Percentiles rank a stretch among this genome's conserved stretches.
Conservation (phyloP, 164 flowering plant genomes). For the Vitis labrusca region DNA sequence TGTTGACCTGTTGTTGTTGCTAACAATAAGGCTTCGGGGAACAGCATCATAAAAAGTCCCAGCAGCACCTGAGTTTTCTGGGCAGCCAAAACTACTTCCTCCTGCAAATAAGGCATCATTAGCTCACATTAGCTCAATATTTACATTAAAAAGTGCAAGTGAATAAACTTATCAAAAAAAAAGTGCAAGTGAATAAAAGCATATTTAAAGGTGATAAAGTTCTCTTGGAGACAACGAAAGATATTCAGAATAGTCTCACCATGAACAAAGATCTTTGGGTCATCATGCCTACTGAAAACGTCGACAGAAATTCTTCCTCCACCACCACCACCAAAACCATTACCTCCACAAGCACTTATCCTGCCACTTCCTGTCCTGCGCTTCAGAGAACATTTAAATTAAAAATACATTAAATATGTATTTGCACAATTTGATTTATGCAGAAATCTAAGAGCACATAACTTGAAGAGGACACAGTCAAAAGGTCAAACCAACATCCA, state of each 20-base stretch:
- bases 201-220: not conserved
- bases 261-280: slow-evolving; percentile 66
- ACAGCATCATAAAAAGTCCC: slow-evolving; percentile 94
- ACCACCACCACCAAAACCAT: slow-evolving; percentile 95
- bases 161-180: not conserved
- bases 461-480: not conserved
- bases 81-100: slow-evolving; percentile 86
- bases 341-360: slow-evolving; percentile 91
- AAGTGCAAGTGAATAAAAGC: not conserved
- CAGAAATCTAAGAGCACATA: not conserved
- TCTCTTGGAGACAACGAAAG: not conserved
- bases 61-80: slow-evolving; percentile 86
- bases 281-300: slow-evolving; percentile 80
- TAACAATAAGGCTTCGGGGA: slow-evolving; percentile 75
- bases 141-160: not conserved
- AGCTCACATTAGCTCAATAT: not conserved
- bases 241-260: slow-evolving; percentile 42
- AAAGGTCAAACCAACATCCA: not conserved
- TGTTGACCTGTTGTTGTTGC: slow-evolving; percentile 85
- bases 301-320: slow-evolving; percentile 93
- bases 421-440: not conserved
- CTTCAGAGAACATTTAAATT: slow-evolving; percentile 18
- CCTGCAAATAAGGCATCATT: slow-evolving; percentile 47
- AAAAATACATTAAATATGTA: not conserved
- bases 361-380: slow-evolving; percentile 90